Evolutionary conservation across 768 basidiomycete genomes (phyloP).

Genomic region (Russula vinacea): DNA sequence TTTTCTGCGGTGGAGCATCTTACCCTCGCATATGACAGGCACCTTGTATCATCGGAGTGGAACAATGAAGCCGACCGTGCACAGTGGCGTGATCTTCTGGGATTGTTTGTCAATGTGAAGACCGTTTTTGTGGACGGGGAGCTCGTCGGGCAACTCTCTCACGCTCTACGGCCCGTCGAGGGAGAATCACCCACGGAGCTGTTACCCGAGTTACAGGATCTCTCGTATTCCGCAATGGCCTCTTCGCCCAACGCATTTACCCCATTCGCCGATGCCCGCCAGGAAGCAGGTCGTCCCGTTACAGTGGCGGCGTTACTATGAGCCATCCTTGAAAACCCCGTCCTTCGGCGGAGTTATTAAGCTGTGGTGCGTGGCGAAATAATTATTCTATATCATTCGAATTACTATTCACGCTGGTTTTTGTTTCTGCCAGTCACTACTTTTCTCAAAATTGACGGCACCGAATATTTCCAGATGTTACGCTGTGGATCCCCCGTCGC

Average conservation of each 20-base stretch:
- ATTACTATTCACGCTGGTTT: neutral
- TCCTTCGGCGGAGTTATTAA: neutral
- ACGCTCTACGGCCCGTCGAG: neutral
- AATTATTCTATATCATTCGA: neutral
- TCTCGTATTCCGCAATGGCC: neutral
- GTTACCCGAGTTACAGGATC: neutral
- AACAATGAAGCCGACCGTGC: neutral
- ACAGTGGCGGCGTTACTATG: too few species aligned
- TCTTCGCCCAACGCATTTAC: neutral
- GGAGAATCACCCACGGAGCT: neutral
- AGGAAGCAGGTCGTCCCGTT: neutral
- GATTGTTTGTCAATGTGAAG: neutral
- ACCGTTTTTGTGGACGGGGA: neutral
- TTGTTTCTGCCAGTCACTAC: too few species aligned
- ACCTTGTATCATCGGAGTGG: neutral
- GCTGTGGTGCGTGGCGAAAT: neutral
- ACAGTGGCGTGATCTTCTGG: neutral
- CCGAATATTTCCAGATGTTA: too few species aligned
- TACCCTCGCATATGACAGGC: neutral
- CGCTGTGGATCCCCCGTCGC: too few species aligned
- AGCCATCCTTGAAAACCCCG: neutral
- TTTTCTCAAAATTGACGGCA: neutral
- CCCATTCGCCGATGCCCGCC: neutral
- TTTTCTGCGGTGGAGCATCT: neutral
- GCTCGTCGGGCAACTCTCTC: neutral